Evolutionary conservation across 169 alveolate species (phyloP).

Genomic region (Babesia microti): DNA sequence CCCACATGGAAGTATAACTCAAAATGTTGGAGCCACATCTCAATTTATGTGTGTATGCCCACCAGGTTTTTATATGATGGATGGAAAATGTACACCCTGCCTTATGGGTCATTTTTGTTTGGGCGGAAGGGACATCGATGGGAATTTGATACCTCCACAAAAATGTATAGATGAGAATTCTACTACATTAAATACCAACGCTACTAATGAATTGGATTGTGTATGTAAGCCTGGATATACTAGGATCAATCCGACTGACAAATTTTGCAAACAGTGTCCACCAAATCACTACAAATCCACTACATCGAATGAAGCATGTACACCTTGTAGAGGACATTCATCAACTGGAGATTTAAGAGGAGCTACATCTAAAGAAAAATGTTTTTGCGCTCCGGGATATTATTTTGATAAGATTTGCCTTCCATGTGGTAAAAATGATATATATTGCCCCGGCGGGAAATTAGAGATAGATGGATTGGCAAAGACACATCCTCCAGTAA

Average conservation of each 20-base stretch:
- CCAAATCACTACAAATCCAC: constrained; percentile 47
- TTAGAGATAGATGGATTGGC: constrained; percentile 1
- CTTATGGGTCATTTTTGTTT: constrained; percentile 64
- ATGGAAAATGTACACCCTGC: constrained; percentile 41
- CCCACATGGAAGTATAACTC: constrained; percentile 60
- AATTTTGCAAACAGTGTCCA: constrained; percentile 52
- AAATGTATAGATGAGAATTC: constrained; percentile 44
- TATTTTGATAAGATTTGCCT: constrained; percentile 54
- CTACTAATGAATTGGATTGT: constrained; percentile 35
- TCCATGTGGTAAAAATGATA: constrained; percentile 50
- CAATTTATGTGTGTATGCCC: constrained; percentile 43
- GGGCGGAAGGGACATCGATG: constrained; percentile 44
- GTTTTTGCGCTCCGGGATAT: constrained; percentile 66
- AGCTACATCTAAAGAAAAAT: constrained; percentile 52
- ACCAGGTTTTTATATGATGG: constrained; percentile 28
- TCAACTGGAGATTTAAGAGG: constrained; percentile 38
- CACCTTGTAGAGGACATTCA: constrained; percentile 55
- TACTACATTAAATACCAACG: constrained; percentile 23
- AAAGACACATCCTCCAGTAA: constrained; percentile 46
- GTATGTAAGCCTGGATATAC: constrained; percentile 52
- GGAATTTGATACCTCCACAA: constrained; percentile 26
- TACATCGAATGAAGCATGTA: constrained; percentile 61
- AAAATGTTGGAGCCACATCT: constrained; percentile 45
- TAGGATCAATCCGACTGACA: constrained; percentile 2
- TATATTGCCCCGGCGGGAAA: constrained; percentile 64